A percentile compares a stretch with the other conserved stretches of the same genome.
These are phyloP conservation scores for Microbotryum scabiosae DNA, from an alignment of 1,284 basidiomycete genomes.

Conservation along the genomic window DNA sequence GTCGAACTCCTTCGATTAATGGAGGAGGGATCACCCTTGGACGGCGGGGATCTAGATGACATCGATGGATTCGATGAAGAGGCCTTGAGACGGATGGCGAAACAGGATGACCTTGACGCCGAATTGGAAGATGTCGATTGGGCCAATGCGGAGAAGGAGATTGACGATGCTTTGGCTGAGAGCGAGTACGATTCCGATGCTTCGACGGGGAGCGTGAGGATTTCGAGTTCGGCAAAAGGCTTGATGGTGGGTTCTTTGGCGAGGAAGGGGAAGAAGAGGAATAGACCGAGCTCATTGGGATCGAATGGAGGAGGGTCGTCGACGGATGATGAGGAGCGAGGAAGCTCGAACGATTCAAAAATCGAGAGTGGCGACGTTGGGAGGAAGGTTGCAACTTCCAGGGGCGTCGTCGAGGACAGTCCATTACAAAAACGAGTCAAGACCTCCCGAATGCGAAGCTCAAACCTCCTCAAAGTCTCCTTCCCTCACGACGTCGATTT, in stretches of 20 bases:
- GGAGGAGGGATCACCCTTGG: too few species aligned
- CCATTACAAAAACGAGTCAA: constrained; percentile 30
- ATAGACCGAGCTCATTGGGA: neutral
- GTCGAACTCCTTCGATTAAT: neutral
- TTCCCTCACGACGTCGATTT: constrained; percentile 8
- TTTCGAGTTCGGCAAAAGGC: neutral
- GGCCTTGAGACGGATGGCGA: too few species aligned
- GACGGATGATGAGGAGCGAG: neutral
- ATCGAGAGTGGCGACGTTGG: neutral
- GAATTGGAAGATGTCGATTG: constrained; percentile 43
- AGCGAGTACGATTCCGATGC: constrained; percentile 51
- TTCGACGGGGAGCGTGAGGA: neutral
- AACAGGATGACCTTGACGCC: constrained; percentile 14
- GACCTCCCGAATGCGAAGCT: constrained; percentile 14
- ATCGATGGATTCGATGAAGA: constrained; percentile 17
- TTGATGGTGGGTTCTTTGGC: neutral
- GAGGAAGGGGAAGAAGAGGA: neutral
- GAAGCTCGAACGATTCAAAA: neutral
- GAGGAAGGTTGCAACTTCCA: neutral
- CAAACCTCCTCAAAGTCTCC: constrained; percentile 22
- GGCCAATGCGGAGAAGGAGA: constrained; percentile 72
- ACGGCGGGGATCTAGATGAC: neutral
- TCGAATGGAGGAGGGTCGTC: constrained; percentile 2
- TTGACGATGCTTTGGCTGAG: constrained; percentile 76
- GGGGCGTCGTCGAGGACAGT: neutral